phyloP scores from a whole-genome alignment of 768 basidiomycete genomes.

The Dentipellis sp. region DNA sequence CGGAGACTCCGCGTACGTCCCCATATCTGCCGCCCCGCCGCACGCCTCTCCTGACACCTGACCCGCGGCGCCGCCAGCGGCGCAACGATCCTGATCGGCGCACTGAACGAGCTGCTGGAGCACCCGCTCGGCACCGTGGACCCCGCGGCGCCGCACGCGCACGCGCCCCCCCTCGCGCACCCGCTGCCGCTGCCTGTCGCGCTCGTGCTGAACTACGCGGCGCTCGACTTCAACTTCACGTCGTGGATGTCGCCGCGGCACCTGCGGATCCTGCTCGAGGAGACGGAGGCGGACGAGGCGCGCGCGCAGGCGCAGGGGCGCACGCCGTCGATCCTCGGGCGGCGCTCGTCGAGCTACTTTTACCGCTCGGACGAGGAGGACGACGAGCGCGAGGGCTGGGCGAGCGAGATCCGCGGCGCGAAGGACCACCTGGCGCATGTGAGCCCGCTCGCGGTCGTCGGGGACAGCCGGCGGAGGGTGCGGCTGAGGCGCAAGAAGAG shows the following conservation, averaged over 20 bases:
- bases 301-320: conserved; percentile 5
- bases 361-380: conserved; percentile 73
- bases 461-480: conserved; percentile 33
- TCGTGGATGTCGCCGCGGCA: conserved; percentile 92
- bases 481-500: conserved; percentile 21
- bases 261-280: conserved; percentile 74
- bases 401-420: conserved; percentile 12
- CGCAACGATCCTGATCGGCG: conserved; percentile 76
- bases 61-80: conserved; percentile 45
- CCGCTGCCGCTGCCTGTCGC: conserved; percentile 68
- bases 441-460: conserved; percentile 87
- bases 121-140: conserved; percentile 27
- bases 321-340: conserved; percentile 9
- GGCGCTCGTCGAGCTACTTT: conserved; percentile 73
- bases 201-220: conserved; percentile 83
- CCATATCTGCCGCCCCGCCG: neutral
- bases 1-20: conserved; percentile 94
- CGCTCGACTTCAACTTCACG: conserved; percentile 95
- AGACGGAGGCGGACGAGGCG: conserved; percentile 25
- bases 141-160: conserved; percentile 5
- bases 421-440: conserved; percentile 78
- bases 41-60: neutral
- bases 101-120: conserved; percentile 81
- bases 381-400: conserved; percentile 19
- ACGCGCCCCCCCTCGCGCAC: conserved; percentile 16